Conservation (phyloP, 2,329 filamentous ascomycete species). For the Thelonectria olida region DNA sequence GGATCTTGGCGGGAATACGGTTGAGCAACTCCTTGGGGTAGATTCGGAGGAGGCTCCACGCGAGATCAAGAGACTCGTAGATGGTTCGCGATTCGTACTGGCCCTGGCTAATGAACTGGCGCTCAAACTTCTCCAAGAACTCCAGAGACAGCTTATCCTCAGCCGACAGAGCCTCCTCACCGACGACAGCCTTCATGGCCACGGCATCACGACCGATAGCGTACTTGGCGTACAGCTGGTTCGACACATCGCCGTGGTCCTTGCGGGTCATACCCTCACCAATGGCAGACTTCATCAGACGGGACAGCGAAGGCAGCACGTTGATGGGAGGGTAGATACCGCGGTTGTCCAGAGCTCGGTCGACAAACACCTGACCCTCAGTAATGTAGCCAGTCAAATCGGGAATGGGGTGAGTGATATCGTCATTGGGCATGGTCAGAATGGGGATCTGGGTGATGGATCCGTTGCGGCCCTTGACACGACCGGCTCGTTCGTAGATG, state of each 20-base stretch:
- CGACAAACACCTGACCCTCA: constrained; percentile 97
- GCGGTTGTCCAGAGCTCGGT: constrained; percentile 93
- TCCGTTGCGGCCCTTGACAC: constrained; percentile 95
- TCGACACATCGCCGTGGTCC: constrained; percentile 98
- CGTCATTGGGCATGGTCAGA: constrained; percentile 99
- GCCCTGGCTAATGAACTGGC: constrained; percentile 91
- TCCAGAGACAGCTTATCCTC: constrained; percentile 98
- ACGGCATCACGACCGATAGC: constrained; percentile 98
- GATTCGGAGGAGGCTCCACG: constrained; percentile 95
- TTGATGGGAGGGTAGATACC: constrained; percentile 99
- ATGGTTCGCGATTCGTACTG: constrained; percentile 94
- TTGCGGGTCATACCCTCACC: constrained; percentile 96
- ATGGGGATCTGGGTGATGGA: constrained; percentile 99
- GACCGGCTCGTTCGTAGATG: constrained; percentile 98
- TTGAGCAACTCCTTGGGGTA: constrained; percentile 99
- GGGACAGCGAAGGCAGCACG: constrained; percentile 94
- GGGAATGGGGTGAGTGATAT: constrained; percentile 98
- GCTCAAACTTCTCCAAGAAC: constrained; percentile 98
- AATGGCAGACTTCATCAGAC: constrained; percentile 99
- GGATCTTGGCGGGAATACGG: constrained; percentile 85
- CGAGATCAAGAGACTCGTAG: constrained; percentile 92
- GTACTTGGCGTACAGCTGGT: constrained; percentile 99
- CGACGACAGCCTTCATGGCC: constrained; percentile 98
- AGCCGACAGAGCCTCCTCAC: constrained; percentile 93
- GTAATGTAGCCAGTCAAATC: constrained; percentile 99